These are phyloP conservation scores for Thuja plicata DNA, from an alignment of 83 land plant genomes.

Conservation along the genomic window DNA sequence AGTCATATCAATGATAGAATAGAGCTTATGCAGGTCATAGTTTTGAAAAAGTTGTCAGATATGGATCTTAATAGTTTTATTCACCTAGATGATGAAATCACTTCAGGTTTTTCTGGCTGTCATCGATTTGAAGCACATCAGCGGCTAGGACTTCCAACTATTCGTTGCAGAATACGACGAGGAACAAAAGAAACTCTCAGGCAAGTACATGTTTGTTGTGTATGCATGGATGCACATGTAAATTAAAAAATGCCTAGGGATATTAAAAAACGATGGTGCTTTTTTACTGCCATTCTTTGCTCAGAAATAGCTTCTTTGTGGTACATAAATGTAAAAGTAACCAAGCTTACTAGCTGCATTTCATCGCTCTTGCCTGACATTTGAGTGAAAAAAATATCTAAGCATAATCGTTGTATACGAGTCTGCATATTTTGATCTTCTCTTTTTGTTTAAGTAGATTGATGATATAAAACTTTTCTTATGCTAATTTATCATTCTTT, in stretches of 20 bases:
- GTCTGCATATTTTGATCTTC: neutral
- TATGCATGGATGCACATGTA: neutral
- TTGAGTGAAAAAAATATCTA: neutral
- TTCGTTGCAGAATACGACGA: constrained; percentile 83
- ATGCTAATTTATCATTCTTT: neutral
- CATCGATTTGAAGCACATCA: constrained; percentile 96
- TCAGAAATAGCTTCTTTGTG: neutral
- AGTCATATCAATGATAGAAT: neutral
- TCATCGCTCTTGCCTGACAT: neutral
- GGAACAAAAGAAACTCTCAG: constrained; percentile 91
- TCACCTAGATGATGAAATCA: neutral
- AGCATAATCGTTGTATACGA: neutral
- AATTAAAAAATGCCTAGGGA: neutral
- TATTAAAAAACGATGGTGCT: neutral
- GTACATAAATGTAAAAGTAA: neutral
- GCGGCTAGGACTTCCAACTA: constrained; percentile 85
- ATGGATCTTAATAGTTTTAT: neutral
- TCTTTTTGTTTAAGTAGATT: neutral
- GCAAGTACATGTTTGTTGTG: constrained; percentile 21
- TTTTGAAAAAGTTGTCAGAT: constrained; percentile 3
- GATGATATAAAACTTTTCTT: neutral
- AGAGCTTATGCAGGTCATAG: neutral
- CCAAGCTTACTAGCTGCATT: neutral
- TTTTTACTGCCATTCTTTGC: neutral
- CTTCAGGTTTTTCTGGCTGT: constrained; percentile 90